Evolutionary conservation across 768 basidiomycete species (phyloP), one percentile per base, ranked within the genome.

Genomic region (Tricholoma saponaceum): DNA sequence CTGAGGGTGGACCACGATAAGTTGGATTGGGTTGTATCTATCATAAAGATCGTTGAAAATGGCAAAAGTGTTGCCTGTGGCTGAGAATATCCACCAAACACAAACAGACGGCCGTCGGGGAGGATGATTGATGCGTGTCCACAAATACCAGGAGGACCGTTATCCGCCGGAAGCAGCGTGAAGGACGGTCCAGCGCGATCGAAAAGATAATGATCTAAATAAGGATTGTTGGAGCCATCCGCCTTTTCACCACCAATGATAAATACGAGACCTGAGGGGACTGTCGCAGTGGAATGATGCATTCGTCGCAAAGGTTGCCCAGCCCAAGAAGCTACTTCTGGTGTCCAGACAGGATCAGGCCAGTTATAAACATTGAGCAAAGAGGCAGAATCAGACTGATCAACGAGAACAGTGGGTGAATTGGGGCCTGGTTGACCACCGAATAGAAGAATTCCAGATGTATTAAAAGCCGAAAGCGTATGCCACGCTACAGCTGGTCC

Each of bases 401-500:
- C 78, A 20, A 80, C 75, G 18, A 85, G 73, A 1, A 82, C 76
- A 41, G 78, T 76, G 22, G 70, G 62, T 7, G 85, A 83, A 63
- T 82, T 80, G 5, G 85, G 76, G 2, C 80, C 89, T 13, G 86
- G 82, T 62, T 85, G 78, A 16, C 94, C 94, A 20, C 94, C 94
- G 58, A 94, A 92, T 13, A 86, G 69, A 3, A 95, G 75, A 2
- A 84, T 60, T 22, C 77, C 60, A 7, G 82, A 72, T 14, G 76
- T 70, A 55, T 83, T 81, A 72, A 83, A 80, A 4, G 86, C 82
- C 14, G 89, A 87, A 43, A 95, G 73, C 1, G 89, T 84, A 67
- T 93, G 89, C 89, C 90, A 95, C 10, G 89, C 83, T 10, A 93
- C 74, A 7, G 82, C 71, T 22, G 90, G 90, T 0, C 83, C 82